Conservation (phyloP, 225 moss, liverwort and hornwort species). For the Rhytidiadelphus loreus region DNA sequence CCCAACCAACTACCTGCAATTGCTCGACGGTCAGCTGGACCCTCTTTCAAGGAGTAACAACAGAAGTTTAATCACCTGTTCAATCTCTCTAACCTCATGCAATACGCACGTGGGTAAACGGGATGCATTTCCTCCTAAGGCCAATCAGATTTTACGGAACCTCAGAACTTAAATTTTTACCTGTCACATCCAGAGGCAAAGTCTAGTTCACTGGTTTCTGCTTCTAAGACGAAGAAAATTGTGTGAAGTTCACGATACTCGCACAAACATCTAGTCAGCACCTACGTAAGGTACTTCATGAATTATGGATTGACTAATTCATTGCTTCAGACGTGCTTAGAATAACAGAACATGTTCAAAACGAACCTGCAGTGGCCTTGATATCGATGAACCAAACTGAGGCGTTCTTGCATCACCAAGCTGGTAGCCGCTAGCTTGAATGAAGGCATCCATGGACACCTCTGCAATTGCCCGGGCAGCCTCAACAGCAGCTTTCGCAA, state of each 20-base stretch:
- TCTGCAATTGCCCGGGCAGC: slow-evolving; percentile 90
- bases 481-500: slow-evolving; percentile 95
- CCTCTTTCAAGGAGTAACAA: neutral
- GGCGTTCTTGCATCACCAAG: slow-evolving; percentile 4
- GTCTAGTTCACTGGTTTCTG: neutral
- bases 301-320: neutral
- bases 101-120: neutral
- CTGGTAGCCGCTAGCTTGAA: slow-evolving; percentile 35
- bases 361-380: slow-evolving; percentile 23
- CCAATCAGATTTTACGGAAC: neutral
- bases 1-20: slow-evolving; percentile 25
- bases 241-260: neutral
- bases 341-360: neutral
- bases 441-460: slow-evolving; percentile 65
- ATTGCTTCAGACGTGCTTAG: neutral
- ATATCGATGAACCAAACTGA: slow-evolving; percentile 14
- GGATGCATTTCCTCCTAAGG: neutral
- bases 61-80: neutral
- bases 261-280: neutral
- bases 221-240: neutral
- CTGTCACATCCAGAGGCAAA: neutral
- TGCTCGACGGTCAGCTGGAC: slow-evolving; percentile 16
- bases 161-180: neutral
- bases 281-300: neutral
- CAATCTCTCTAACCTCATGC: neutral